These are phyloP conservation scores for Phytophthora megakarya DNA, from an alignment of 352 stramenopile genomes.

Conservation along the genomic window DNA sequence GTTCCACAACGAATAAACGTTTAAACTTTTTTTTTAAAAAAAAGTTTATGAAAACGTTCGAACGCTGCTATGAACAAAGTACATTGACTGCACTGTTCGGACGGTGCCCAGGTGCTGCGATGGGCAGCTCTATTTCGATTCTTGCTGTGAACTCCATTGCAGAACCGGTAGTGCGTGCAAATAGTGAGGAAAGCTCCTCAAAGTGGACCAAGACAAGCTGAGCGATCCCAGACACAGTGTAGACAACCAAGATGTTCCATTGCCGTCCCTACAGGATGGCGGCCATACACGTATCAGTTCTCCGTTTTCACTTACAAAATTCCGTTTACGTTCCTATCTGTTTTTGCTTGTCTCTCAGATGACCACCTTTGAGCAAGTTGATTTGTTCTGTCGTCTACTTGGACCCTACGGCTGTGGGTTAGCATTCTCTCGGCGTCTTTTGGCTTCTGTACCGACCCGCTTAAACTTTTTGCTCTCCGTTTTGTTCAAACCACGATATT, in stretches of 20 bases:
- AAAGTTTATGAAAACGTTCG: too few species aligned
- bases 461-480: conserved; percentile 84
- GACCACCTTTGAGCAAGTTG: not conserved
- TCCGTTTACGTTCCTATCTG: not conserved
- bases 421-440: conserved; percentile 41
- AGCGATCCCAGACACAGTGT: not conserved
- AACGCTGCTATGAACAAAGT: too few species aligned
- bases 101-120: not conserved
- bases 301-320: not conserved
- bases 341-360: not conserved
- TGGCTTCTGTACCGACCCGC: conserved; percentile 67
- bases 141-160: not conserved
- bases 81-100: too few species aligned
- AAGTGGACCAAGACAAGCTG: not conserved
- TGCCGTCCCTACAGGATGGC: too few species aligned
- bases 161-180: not conserved
- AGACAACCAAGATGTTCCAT: not conserved
- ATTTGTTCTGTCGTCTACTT: conserved; percentile 1
- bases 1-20: too few species aligned
- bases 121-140: not conserved
- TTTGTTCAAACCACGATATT: conserved; percentile 77
- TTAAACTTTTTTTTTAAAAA: too few species aligned
- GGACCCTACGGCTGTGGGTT: conserved; percentile 24
- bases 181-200: not conserved
- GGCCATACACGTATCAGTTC: not conserved